Base-by-base conservation (phyloP, 208 protist genomes). In the Strigomonas culicis region DNA sequence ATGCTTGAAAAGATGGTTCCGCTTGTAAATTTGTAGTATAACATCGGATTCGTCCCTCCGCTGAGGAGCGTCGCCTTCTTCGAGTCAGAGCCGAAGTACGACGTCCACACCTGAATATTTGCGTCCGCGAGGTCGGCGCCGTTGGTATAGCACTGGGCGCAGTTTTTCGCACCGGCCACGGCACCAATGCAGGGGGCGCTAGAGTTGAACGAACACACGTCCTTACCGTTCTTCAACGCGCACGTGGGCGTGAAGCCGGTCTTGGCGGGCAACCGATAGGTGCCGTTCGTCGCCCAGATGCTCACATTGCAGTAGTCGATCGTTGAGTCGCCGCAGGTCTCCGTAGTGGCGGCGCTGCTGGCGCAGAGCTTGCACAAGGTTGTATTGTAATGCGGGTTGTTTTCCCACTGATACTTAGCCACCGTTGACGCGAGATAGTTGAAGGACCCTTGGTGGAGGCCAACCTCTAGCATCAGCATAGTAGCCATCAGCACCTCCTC, bases 231-330 rank as follows among this genome's bases (percentile, higher is more conserved):
- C 50, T 68, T 59, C 6, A 39, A 58, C 22, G 63, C 51, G 65
- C 90, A 95, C 11, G 90, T 95, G 11, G 86, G 82, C 15, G 67
- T 63, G 51, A 95, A 95, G 25, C 84, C 90, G 7, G 85, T 83
- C 68, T 82, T 90, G 22, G 75, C 63, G 2, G 88, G 88, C 53
- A 79, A 79, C 46, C 77, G 66, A 17, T 70, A 36, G 0, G 36
- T 65, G 4, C 19, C 47, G 11, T 74, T 63, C 43, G 24, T 11
- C 31, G 52, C 43, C n/a, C 22, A 64, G 31, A 72, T 69, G 25
- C 68, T 41, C 47, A 60, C 41, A 52, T 36, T 56, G 57, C 77
- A 81, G 59, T 78, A 64, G 53, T 74, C 66, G 15, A 24, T 22
- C 7, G 22, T 41, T 2, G 58, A 15, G n/a, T 2, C 2, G n/a